These are phyloP conservation scores for Candida sp. DNA, from an alignment of 1,139 yeast species.

Conservation along the genomic window DNA sequence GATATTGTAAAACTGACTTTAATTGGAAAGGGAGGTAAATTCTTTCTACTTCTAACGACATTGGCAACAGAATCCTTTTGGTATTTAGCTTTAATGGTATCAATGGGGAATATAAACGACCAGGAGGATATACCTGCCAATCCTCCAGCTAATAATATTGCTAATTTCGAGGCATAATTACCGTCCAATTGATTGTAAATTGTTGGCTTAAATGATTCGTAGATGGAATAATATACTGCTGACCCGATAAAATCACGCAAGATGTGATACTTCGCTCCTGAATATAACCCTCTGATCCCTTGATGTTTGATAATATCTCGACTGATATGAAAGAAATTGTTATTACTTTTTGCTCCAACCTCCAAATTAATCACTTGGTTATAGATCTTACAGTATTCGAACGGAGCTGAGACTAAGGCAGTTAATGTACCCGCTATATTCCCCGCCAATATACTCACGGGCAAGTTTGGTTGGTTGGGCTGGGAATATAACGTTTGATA, in stretches of 20 bases:
- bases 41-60: neutral
- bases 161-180: neutral
- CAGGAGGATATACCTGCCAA: constrained; percentile 5
- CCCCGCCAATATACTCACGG: constrained; percentile 57
- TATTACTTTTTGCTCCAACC: neutral
- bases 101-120: constrained; percentile 5
- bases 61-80: constrained; percentile 3
- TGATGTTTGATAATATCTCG: constrained; percentile 1
- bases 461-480: constrained; percentile 30
- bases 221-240: constrained; percentile 6
- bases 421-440: constrained; percentile 54
- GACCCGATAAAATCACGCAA: constrained; percentile 4
- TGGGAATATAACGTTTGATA: neutral
- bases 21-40: neutral
- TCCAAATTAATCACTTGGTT: constrained; percentile 45
- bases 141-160: constrained; percentile 6
- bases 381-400: constrained; percentile 70
- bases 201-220: constrained; percentile 4
- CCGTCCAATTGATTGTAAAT: neutral
- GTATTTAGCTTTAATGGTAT: constrained; percentile 4
- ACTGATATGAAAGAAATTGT: neutral
- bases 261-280: constrained; percentile 5
- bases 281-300: constrained; percentile 3
- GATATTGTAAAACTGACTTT: neutral
- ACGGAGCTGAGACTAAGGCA: constrained; percentile 64